These are phyloP conservation scores for Cryphonectria naterciae DNA, from an alignment of 2,329 filamentous ascomycete species.

Conservation along the genomic window DNA sequence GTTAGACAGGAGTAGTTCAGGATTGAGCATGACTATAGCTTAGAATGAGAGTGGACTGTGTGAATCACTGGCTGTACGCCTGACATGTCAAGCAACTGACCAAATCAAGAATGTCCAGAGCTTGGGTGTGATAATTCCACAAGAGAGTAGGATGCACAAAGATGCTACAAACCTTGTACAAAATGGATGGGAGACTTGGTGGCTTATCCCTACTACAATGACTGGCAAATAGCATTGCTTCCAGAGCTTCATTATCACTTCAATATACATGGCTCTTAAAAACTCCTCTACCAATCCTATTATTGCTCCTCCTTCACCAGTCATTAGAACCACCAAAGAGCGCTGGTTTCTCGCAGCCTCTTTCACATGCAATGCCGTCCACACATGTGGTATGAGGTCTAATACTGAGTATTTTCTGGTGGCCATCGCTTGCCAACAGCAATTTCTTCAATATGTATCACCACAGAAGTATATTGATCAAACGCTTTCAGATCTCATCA, in stretches of 20 bases:
- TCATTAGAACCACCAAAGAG: neutral
- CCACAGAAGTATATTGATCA: neutral
- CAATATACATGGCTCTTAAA: too few species aligned
- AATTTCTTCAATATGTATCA: neutral
- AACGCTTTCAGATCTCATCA: neutral
- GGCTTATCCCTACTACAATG: too few species aligned
- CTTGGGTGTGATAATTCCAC: neutral
- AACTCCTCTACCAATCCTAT: neutral
- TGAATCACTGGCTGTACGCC: neutral
- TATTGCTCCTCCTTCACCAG: neutral
- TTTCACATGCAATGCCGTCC: neutral
- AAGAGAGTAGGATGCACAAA: too few species aligned
- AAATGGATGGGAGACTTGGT: too few species aligned
- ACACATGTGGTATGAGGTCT: neutral
- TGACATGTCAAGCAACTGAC: neutral
- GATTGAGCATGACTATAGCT: neutral
- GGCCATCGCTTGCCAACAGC: neutral
- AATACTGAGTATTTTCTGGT: neutral
- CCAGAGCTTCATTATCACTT: neutral
- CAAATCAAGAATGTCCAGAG: neutral
- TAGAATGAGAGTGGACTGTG: neutral
- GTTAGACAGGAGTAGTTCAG: neutral
- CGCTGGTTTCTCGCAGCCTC: neutral
- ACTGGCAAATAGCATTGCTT: too few species aligned
- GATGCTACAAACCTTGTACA: too few species aligned